These are phyloP conservation scores for Gamarada debralockiae DNA, from an alignment of 495 filamentous ascomycete species.

Conservation along the genomic window DNA sequence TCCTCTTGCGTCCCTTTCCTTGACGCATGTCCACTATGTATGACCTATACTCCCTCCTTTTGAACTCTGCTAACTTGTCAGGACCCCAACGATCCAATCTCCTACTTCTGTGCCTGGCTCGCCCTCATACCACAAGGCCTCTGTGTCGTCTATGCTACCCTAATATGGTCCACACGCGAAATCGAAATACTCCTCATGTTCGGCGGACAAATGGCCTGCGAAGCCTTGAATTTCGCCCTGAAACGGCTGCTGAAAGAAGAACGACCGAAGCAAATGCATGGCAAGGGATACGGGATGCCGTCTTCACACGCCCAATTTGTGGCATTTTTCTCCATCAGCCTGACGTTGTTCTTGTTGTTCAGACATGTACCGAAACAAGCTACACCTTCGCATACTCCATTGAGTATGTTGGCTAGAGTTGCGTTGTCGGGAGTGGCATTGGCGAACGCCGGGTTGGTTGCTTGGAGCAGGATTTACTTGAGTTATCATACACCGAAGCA, in stretches of 20 bases:
- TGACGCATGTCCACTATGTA: constrained; percentile 97
- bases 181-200: constrained; percentile 89
- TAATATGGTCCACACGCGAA: constrained; percentile 88
- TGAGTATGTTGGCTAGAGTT: constrained; percentile 53
- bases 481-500: constrained; percentile 90
- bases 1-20: constrained; percentile 80
- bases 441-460: constrained; percentile 62
- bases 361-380: constrained; percentile 58
- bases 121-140: constrained; percentile 90
- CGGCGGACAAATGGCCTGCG: constrained; percentile 85
- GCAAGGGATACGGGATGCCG: constrained; percentile 99
- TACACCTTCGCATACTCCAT: constrained; percentile 45
- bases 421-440: constrained; percentile 54
- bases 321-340: constrained; percentile 78
- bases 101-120: constrained; percentile 85
- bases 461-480: constrained; percentile 80
- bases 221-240: constrained; percentile 85
- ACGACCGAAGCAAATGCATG: constrained; percentile 75
- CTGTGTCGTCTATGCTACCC: constrained; percentile 81
- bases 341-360: constrained; percentile 76
- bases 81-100: constrained; percentile 84
- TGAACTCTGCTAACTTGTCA: constrained; percentile 33
- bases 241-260: constrained; percentile 92
- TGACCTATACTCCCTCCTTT: constrained; percentile 16
- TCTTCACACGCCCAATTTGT: constrained; percentile 95